A percentile compares a stretch with the other conserved stretches of the same genome.
phyloP scores from a whole-genome alignment of 106 monocot genomes.

The Acorus gramineus region DNA sequence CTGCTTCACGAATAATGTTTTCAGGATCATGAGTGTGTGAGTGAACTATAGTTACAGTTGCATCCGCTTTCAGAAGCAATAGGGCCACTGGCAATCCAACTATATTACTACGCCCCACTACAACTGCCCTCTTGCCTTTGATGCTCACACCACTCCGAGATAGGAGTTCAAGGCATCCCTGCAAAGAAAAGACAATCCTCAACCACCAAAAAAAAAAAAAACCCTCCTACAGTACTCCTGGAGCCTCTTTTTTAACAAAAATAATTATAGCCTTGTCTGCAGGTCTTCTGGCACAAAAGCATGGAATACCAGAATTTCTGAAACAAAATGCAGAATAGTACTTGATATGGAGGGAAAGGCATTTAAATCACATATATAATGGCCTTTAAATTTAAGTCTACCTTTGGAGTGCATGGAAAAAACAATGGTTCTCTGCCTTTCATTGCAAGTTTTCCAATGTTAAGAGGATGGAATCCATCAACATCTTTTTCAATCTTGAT shows the following conservation, averaged over 20 bases:
- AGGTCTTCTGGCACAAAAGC: background rate
- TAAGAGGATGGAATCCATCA: constrained; percentile 96
- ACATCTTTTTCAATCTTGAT: constrained; percentile 92
- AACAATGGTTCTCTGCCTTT: constrained; percentile 93
- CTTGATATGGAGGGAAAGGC: too few relatives aligned
- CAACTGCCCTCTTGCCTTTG: constrained; percentile 73
- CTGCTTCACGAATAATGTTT: constrained; percentile 64
- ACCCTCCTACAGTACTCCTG: too few relatives aligned
- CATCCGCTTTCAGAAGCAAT: constrained; percentile 78
- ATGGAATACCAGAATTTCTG: too few relatives aligned
- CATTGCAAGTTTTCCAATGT: constrained; percentile 97
- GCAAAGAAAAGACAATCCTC: background rate
- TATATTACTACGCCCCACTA: constrained; percentile 88
- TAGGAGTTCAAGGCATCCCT: constrained; percentile 91
- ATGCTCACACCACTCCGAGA: constrained; percentile 61
- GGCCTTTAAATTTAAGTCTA: constrained; percentile 3
- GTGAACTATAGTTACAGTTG: constrained; percentile 79
- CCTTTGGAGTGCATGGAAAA: constrained; percentile 90
- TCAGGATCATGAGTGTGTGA: constrained; percentile 61
- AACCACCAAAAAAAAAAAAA: background rate
- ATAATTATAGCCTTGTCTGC: too few relatives aligned
- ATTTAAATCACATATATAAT: background rate
- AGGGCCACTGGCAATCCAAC: constrained; percentile 74
- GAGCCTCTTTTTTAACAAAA: too few relatives aligned
- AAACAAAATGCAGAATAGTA: too few relatives aligned